phyloP scores from a whole-genome alignment of 257 asterid species.

The Nicotiana noctiflora region DNA sequence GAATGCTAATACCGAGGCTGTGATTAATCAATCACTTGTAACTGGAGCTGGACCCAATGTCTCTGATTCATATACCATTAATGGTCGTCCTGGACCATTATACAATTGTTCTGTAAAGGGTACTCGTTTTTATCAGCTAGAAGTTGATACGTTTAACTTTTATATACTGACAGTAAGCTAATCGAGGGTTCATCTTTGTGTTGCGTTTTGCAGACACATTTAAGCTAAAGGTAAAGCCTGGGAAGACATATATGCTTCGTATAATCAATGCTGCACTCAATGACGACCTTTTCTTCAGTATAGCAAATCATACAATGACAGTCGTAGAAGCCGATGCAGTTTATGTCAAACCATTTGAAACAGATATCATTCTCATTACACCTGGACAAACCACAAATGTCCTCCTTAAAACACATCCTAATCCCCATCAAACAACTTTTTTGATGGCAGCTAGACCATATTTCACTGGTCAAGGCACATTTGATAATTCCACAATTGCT shows the following conservation, averaged over 20 bases:
- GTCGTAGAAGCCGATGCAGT: slow-evolving; percentile 55
- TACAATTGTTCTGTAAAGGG: slow-evolving; percentile 56
- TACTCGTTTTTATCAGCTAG: not conserved
- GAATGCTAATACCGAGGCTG: slow-evolving; percentile 50
- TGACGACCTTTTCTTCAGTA: slow-evolving; percentile 58
- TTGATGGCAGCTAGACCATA: slow-evolving; percentile 60
- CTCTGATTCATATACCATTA: slow-evolving; percentile 60
- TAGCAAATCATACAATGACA: slow-evolving; percentile 47
- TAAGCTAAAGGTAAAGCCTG: slow-evolving; percentile 51
- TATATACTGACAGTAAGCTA: no score
- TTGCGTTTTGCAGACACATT: slow-evolving; percentile 40
- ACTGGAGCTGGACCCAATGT: slow-evolving; percentile 62
- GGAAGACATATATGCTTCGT: slow-evolving; percentile 58
- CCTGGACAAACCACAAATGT: slow-evolving; percentile 63
- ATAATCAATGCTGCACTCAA: slow-evolving; percentile 76
- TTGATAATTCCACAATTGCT: slow-evolving; percentile 51
- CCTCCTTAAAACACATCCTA: slow-evolving; percentile 35
- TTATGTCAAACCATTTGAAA: slow-evolving; percentile 53
- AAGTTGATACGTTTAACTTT: no score
- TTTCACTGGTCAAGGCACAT: slow-evolving; percentile 47
- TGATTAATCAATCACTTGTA: slow-evolving; percentile 41
- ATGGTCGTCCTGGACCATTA: slow-evolving; percentile 54
- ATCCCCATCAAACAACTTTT: slow-evolving; percentile 29
- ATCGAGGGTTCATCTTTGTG: not conserved
- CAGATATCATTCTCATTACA: slow-evolving; percentile 29